Base-by-base conservation (phyloP, 1,284 basidiomycete species). In the Puccinia triticina region DNA sequence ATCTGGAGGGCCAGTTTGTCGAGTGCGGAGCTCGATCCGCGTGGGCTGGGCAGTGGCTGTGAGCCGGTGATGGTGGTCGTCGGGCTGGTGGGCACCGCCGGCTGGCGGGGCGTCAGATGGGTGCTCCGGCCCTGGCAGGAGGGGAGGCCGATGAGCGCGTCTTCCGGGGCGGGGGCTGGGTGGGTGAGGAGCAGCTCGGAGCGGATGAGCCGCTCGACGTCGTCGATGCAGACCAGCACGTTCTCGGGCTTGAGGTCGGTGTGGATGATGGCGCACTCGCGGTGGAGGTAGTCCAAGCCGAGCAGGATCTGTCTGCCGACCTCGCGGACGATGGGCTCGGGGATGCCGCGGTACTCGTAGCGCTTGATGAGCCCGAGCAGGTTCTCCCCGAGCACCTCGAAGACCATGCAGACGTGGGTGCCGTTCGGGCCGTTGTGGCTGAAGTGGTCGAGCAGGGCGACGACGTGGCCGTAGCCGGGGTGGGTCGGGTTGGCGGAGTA, bases 391-490 rank as follows among this genome's bases (percentile, higher is more conserved):
- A 99, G 91, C 50, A 99, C 97, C 88, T 99, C 96, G 86, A 98
- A 98, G 23, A 99, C 96, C 96, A 99, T 99, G 90, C 97, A 99
- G 84, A 99, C 94, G 88, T 99, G 96, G 26, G 92, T 93, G 72
- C 96, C 96, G 87, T 99, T 98, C 21, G 96, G 96, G 0, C 96
- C 97, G 83, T 93, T 93, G 88, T 99, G 97, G 55, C 93, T 91
- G 88, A 99, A 99, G 87, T 98, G 94, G 89, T 99, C 96, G 72
- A 99, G 92, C 85, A 99, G 93, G 43, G 93, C 94, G 87, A 98
- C 96, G 88, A 98, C 95, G 77, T 87, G 87, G 8, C 86, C 84
- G 23, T 85, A 83, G 66, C 87, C 87, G 14, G 86, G 85, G 81
- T 87, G 87, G 2, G 91, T 91, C 0, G 89, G 86, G 88, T 89